Percentiles rank a stretch among this genome's conserved stretches.
phyloP scores from a whole-genome alignment of 129 eudicot species.

The Tagetes patula region DNA sequence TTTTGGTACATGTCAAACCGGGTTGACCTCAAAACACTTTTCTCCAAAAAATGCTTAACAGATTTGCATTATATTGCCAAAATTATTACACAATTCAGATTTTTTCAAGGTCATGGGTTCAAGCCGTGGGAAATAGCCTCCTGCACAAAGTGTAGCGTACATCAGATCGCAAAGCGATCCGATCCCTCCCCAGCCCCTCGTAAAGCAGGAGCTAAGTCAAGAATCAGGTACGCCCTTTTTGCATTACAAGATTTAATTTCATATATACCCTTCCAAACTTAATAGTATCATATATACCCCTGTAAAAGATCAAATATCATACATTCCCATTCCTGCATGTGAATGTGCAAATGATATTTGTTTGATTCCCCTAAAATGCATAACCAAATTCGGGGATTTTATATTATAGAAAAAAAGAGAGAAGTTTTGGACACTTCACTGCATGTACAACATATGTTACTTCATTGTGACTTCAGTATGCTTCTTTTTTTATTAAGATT shows the following conservation, averaged over 20 bases:
- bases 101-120: too few relatives aligned
- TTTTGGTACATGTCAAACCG: not conserved
- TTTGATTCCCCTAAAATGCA: not conserved
- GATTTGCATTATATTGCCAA: not conserved
- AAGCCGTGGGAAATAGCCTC: too few relatives aligned
- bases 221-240: too few relatives aligned
- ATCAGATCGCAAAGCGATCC: too few relatives aligned
- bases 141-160: too few relatives aligned
- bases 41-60: not conserved
- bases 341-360: not conserved
- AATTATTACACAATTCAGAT: not conserved
- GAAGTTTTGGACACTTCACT: constrained; percentile 9
- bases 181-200: too few relatives aligned
- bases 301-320: too few relatives aligned
- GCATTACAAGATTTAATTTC: too few relatives aligned
- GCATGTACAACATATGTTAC: constrained; percentile 1
- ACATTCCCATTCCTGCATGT: not conserved
- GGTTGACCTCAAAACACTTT: not conserved
- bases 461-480: constrained; percentile 9
- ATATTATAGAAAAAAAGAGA: not conserved
- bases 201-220: too few relatives aligned
- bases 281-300: too few relatives aligned
- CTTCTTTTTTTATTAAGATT: constrained; percentile 18
- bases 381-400: not conserved
- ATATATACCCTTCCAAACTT: too few relatives aligned